These are phyloP conservation scores for Pistacia vera DNA, from an alignment of 345 rosid species.

Conservation along the genomic window DNA sequence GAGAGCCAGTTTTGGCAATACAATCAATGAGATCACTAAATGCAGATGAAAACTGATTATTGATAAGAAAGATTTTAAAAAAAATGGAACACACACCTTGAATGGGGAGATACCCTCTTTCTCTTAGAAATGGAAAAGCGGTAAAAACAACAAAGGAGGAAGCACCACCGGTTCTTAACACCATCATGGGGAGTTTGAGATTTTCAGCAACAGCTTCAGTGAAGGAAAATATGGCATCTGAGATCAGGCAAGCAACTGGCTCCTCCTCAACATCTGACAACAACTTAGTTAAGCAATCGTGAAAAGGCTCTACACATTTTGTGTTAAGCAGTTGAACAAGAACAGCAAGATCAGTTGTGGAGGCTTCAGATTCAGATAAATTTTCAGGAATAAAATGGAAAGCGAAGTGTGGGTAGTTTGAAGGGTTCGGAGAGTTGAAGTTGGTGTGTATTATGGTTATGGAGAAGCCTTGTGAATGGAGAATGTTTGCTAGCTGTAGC, in stretches of 20 bases:
- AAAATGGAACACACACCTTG: conserved; percentile 5
- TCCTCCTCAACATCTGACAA: conserved; percentile 11
- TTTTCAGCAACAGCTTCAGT: conserved; percentile 31
- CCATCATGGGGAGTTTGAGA: conserved; percentile 29
- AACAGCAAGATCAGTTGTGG: not conserved
- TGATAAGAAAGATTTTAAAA: no score
- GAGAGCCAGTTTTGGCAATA: not conserved
- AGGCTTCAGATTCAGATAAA: conserved; percentile 17
- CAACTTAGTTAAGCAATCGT: conserved; percentile 25
- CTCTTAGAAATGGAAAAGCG: conserved; percentile 32
- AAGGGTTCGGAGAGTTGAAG: conserved; percentile 38
- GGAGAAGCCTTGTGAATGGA: conserved; percentile 34
- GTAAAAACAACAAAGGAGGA: conserved; percentile 33
- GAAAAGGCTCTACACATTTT: conserved; percentile 23
- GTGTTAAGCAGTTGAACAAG: conserved; percentile 21
- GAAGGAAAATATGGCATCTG: conserved; percentile 32
- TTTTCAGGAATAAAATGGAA: conserved; percentile 30
- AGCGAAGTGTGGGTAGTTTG: conserved; percentile 33
- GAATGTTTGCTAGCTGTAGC: conserved; percentile 38
- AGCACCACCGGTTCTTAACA: conserved; percentile 36
- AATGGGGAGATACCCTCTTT: conserved; percentile 37
- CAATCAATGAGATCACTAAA: not conserved
- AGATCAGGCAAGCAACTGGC: conserved; percentile 28
- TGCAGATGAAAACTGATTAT: not conserved
- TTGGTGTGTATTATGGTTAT: conserved; percentile 33